Evolutionary conservation across 371 early-diverging fungal genomes (phyloP), one percentile per base, ranked within the genome.

Genomic region (Mucor velutinosus): DNA sequence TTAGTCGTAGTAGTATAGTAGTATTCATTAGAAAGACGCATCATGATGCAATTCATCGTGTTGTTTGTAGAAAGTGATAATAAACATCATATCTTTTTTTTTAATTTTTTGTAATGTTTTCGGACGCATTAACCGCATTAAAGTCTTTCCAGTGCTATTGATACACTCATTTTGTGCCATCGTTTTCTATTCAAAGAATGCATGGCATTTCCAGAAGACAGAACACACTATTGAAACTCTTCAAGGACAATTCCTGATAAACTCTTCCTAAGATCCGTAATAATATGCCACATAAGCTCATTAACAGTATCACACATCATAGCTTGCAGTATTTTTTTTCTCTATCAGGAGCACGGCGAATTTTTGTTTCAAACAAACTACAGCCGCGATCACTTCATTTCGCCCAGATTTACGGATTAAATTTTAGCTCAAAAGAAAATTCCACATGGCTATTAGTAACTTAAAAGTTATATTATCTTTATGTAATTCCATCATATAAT

Each of bases 1-100:
- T 77, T 88, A 85, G 37, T 47, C 25, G 51, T 51, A 51, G 37
- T 35, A 1, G 37, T 35, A 12, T 35, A 12, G 37, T 12, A 35
- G 53, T 15, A 27, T 25, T 25, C 27, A 53, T 53, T 53, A 53
- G 53, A 53, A 27, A 53, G 47, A 19, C 47, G 10, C 47, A 10
- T 27, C 27, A 53, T 27, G 14, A 21, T 27, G 4, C 14, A 14
- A 27, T 53, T 53, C 14, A 23, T 53, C 1, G 53, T 15, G 53
- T 14, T 53, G 51, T 51, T 51, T 35, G 21, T 47, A 47, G 21
- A 47, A 47, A 21, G 11, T 53, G 25, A 27, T 53, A 53, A 53
- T 35, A 35, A 53, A 53, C 23, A 12, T 8, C 8, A 27, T 27
- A 4, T 27, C 23, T 27, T 53, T 47, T n/a, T 47, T 47, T 53